phyloP scores from a whole-genome alignment of 2,329 filamentous ascomycete species.

The Diaporthe batatas region DNA sequence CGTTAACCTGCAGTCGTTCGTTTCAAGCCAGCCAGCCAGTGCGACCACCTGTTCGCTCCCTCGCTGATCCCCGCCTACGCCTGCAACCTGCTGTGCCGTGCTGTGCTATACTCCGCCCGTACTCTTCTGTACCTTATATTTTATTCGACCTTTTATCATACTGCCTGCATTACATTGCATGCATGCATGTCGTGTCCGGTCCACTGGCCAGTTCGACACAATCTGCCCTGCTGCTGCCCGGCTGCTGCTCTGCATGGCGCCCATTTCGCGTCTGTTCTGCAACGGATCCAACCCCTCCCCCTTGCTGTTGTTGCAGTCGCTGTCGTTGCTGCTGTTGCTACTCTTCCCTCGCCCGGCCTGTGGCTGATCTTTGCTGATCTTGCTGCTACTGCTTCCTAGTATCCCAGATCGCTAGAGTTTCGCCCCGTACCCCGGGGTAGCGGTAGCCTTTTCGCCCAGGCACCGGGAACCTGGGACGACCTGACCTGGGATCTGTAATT shows the following conservation, averaged over 20 bases:
- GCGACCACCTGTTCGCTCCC: conserved; percentile 10
- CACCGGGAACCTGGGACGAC: conserved; percentile 7
- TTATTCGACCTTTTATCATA: neutral
- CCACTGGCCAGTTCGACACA: conserved; percentile 9
- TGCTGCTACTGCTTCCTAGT: neutral
- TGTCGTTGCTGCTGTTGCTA: neutral
- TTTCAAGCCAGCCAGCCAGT: conserved; percentile 11
- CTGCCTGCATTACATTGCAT: neutral
- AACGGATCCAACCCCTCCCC: conserved; percentile 15
- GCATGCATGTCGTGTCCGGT: conserved; percentile 14
- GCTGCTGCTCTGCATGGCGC: conserved; percentile 26
- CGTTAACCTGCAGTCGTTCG: conserved; percentile 27
- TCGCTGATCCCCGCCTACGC: too few relatives aligned
- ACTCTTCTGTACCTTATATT: neutral
- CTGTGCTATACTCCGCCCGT: neutral
- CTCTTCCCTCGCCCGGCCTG: neutral
- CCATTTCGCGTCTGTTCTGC: conserved; percentile 21
- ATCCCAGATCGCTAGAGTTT: too few relatives aligned
- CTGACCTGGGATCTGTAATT: conserved; percentile 15
- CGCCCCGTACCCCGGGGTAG: neutral
- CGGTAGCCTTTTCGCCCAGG: neutral
- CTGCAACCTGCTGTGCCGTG: neutral
- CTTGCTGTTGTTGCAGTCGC: conserved; percentile 3
- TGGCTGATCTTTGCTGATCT: neutral
- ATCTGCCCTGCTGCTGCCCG: conserved; percentile 3